A percentile compares a stretch with the other conserved stretches of the same genome.
These are phyloP conservation scores for Glonium stellatum DNA, from an alignment of 495 filamentous ascomycete genomes.

Conservation along the genomic window DNA sequence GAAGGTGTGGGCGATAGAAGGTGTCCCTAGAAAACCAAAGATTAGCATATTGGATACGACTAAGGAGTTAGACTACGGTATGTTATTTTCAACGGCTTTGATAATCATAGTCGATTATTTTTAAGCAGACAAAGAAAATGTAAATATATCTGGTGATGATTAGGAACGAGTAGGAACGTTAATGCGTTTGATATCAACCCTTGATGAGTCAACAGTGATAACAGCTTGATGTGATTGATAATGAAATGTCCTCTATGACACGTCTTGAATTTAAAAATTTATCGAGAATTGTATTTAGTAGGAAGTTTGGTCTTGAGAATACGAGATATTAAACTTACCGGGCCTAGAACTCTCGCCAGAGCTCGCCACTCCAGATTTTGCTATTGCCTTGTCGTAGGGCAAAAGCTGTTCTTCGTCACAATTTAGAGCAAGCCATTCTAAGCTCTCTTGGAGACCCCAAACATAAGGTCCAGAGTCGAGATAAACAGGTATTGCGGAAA, in stretches of 20 bases:
- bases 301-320: background rate
- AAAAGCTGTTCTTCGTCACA: constrained; percentile 61
- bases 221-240: too few species aligned
- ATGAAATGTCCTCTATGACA: too few species aligned
- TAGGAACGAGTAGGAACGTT: too few species aligned
- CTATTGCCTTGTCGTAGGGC: constrained; percentile 52
- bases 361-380: constrained; percentile 31
- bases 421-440: constrained; percentile 79
- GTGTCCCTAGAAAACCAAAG: background rate
- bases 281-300: too few species aligned
- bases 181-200: too few species aligned
- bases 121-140: too few species aligned
- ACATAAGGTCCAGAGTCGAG: constrained; percentile 47
- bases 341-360: constrained; percentile 7
- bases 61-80: background rate
- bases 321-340: constrained; percentile 13
- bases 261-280: too few species aligned
- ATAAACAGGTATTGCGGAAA: constrained; percentile 40
- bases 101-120: too few species aligned
- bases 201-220: too few species aligned
- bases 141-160: too few species aligned
- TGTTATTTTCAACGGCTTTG: background rate
- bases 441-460: constrained; percentile 78
- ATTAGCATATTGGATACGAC: background rate
- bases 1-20: background rate